phyloP scores from a whole-genome alignment of 2,329 filamentous ascomycete species.

The Paracoccidioides brasiliensis region DNA sequence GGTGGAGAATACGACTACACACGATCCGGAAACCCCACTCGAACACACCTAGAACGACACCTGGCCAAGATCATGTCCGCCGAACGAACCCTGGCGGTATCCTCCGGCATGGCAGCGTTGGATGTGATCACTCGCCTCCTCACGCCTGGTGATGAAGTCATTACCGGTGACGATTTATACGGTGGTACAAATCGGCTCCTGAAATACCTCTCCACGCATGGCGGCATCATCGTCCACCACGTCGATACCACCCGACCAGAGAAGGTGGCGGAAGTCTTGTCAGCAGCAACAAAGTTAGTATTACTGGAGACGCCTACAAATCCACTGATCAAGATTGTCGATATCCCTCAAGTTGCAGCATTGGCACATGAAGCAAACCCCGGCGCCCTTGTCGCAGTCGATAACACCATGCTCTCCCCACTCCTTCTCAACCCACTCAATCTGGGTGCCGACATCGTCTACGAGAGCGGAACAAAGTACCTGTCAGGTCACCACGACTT shows the following conservation, averaged over 20 bases:
- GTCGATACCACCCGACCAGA: slow-evolving; percentile 80
- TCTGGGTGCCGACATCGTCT: slow-evolving; percentile 87
- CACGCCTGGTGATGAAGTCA: slow-evolving; percentile 86
- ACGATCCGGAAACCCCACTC: slow-evolving; percentile 89
- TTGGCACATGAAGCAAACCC: slow-evolving; percentile 65
- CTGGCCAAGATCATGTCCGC: slow-evolving; percentile 99
- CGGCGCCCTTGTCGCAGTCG: slow-evolving; percentile 73
- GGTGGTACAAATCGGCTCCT: slow-evolving; percentile 88
- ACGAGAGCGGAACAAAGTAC: slow-evolving; percentile 97
- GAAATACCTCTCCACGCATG: slow-evolving; percentile 78
- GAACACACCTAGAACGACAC: slow-evolving; percentile 90
- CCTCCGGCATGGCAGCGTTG: slow-evolving; percentile 92
- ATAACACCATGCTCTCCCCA: slow-evolving; percentile 98
- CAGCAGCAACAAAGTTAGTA: slow-evolving; percentile 81
- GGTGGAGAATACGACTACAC: slow-evolving; percentile 97
- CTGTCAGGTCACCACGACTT: slow-evolving; percentile 96
- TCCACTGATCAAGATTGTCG: slow-evolving; percentile 94
- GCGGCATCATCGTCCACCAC: slow-evolving; percentile 87
- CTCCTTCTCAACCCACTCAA: slow-evolving; percentile 89
- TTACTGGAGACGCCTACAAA: slow-evolving; percentile 94
- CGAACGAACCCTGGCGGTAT: slow-evolving; percentile 76
- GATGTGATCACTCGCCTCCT: slow-evolving; percentile 91
- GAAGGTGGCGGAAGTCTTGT: slow-evolving; percentile 55
- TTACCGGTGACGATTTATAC: slow-evolving; percentile 94
- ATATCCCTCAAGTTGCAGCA: slow-evolving; percentile 67